Percentiles rank a stretch among this genome's conserved stretches.
Conservation (phyloP, 139 green algal genomes). For the Picochlorum sp. region DNA sequence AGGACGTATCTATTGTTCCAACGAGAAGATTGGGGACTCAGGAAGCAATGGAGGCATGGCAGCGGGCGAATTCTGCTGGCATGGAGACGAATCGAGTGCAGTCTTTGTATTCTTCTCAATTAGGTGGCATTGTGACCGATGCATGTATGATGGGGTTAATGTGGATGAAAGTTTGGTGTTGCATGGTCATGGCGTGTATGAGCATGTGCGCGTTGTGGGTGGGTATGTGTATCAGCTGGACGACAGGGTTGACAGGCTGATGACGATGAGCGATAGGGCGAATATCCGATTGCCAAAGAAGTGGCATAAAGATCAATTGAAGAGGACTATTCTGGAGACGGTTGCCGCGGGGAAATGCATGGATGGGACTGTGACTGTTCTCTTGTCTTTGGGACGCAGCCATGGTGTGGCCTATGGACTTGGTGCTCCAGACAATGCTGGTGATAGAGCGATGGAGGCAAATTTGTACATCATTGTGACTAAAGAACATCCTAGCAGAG, state of each 20-base stretch:
- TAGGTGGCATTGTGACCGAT: constrained; percentile 74
- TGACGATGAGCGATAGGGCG: constrained; percentile 36
- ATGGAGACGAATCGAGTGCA: constrained; percentile 10
- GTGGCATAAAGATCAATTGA: constrained; percentile 35
- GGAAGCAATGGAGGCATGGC: constrained; percentile 29
- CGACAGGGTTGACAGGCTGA: constrained; percentile 50
- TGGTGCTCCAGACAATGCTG: constrained; percentile 6
- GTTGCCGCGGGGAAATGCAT: constrained; percentile 53
- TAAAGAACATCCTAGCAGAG: constrained; percentile 21
- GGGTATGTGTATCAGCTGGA: constrained; percentile 74
- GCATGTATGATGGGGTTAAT: constrained; percentile 63
- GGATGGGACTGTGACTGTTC: constrained; percentile 61
- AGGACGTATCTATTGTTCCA: constrained; percentile 2
- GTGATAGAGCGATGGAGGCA: constrained; percentile 4
- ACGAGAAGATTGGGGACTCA: constrained; percentile 19
- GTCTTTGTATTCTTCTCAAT: constrained; percentile 68
- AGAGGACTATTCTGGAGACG: constrained; percentile 65
- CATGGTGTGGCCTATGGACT: too few relatives aligned
- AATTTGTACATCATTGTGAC: constrained; percentile 56
- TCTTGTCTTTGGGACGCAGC: constrained; percentile 48
- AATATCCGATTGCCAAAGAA: constrained; percentile 36
- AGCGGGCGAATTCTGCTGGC: constrained; percentile 13
- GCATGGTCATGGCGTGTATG: constrained; percentile 75
- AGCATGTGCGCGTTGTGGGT: constrained; percentile 53
- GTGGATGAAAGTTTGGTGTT: constrained; percentile 87